Conservation (phyloP, 176 grass and related monocot genomes). For the Poa annua region DNA sequence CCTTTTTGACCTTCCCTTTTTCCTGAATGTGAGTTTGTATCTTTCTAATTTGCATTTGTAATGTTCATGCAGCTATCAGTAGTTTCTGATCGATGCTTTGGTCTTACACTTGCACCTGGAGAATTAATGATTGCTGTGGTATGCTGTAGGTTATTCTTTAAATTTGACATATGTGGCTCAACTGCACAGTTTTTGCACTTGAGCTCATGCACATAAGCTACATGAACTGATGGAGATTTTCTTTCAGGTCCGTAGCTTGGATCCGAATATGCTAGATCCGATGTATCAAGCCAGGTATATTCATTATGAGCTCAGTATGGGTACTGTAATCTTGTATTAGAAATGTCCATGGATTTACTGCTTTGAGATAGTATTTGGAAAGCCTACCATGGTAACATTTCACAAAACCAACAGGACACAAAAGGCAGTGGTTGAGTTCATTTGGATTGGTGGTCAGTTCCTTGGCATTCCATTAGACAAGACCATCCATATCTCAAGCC, state of each 20-base stretch:
- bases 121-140: conserved; percentile 87
- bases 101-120: conserved; percentile 81
- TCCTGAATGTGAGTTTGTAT: conserved; percentile 26
- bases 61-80: conserved; percentile 69
- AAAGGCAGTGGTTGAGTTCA: conserved; percentile 48
- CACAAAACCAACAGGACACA: conserved; percentile 37
- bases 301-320: conserved; percentile 5
- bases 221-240: conserved; percentile 25
- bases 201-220: too few species aligned
- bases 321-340: background rate
- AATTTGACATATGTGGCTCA: conserved; percentile 41
- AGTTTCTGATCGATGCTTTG: conserved; percentile 78
- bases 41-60: conserved; percentile 45
- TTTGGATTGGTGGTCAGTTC: conserved; percentile 68
- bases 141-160: conserved; percentile 37
- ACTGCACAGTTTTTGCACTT: conserved; percentile 15
- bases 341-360: conserved; percentile 13
- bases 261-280: conserved; percentile 69
- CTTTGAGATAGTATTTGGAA: background rate
- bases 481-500: conserved; percentile 28
- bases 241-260: conserved; percentile 78
- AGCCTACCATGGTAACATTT: conserved; percentile 6
- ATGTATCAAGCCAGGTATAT: conserved; percentile 96
- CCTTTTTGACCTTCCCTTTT: background rate
- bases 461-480: conserved; percentile 63